Percentiles rank a stretch among this genome's conserved stretches.
Evolutionary conservation across 78 protist species (phyloP).

Genomic region (Tieghemostelium lacteum): DNA sequence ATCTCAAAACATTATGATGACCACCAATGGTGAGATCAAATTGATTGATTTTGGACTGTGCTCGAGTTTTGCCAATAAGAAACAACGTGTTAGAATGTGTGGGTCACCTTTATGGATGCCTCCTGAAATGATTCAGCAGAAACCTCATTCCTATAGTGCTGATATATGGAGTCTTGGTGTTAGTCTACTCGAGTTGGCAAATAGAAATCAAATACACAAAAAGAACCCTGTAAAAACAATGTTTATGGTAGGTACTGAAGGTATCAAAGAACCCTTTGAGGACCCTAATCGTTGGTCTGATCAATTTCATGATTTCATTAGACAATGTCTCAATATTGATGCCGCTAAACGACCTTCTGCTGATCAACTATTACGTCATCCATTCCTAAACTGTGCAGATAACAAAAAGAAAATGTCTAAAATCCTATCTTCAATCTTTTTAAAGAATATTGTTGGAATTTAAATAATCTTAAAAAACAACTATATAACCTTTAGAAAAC

Average conservation of each 20-base stretch:
- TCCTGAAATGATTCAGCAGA: slow-evolving; percentile 80
- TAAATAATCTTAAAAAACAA: not conserved
- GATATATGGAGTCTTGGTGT: slow-evolving; percentile 85
- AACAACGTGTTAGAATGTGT: slow-evolving; percentile 49
- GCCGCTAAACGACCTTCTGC: slow-evolving; percentile 59
- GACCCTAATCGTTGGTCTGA: slow-evolving; percentile 59
- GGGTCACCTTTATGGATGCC: slow-evolving; percentile 81
- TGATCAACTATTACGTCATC: slow-evolving; percentile 55
- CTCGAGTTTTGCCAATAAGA: slow-evolving; percentile 5
- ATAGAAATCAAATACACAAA: slow-evolving; percentile 21
- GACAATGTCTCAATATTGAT: slow-evolving; percentile 44
- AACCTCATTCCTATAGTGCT: slow-evolving; percentile 49
- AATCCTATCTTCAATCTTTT: slow-evolving; percentile 66
- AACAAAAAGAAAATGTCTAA: slow-evolving; percentile 74
- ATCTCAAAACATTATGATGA: slow-evolving; percentile 82
- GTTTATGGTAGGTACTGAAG: slow-evolving; percentile 84
- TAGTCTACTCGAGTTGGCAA: slow-evolving; percentile 69
- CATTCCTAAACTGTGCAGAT: slow-evolving; percentile 55
- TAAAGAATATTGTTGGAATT: slow-evolving; percentile 73
- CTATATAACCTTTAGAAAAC: not conserved
- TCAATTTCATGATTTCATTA: slow-evolving; percentile 63
- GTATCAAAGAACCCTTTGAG: slow-evolving; percentile 77
- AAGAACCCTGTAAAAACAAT: slow-evolving; percentile 63
- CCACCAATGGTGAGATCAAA: slow-evolving; percentile 71
- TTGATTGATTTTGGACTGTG: slow-evolving; percentile 82